These are phyloP conservation scores for Yamadazyma spencermartinsiae DNA, from an alignment of 1,139 yeast species.

Conservation along the genomic window DNA sequence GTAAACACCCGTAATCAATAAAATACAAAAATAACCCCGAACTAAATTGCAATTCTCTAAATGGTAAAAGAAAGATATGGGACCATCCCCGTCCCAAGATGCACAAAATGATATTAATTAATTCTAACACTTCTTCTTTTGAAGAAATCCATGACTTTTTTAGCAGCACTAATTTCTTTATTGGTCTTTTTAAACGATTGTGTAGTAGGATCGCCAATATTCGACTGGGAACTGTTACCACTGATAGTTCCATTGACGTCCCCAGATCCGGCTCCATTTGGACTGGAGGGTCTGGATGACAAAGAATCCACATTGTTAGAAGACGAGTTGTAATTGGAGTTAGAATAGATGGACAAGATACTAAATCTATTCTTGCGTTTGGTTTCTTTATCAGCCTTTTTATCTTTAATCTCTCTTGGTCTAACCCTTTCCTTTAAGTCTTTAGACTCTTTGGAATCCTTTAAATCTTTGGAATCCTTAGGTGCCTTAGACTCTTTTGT, in stretches of 20 bases:
- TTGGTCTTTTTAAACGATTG: conserved; percentile 12
- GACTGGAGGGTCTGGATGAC: conserved; percentile 13
- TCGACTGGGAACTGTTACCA: conserved; percentile 1
- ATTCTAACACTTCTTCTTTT: conserved; percentile 67
- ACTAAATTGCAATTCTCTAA: not conserved
- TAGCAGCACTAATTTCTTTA: conserved; percentile 68
- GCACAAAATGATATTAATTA: conserved; percentile 18
- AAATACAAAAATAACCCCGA: not conserved
- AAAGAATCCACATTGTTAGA: conserved; percentile 18
- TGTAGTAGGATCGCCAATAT: conserved; percentile 2
- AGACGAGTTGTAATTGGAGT: conserved; percentile 33
- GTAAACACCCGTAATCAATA: not conserved
- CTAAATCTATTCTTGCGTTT: conserved; percentile 54
- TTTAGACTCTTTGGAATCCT: conserved; percentile 2
- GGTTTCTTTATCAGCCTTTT: conserved; percentile 31
- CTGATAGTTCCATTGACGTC: conserved; percentile 1
- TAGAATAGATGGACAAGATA: conserved; percentile 51
- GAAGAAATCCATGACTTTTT: conserved; percentile 78
- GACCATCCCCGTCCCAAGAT: too few species aligned
- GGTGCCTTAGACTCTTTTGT: not conserved
- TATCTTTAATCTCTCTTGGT: conserved; percentile 11
- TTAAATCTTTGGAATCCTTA: conserved; percentile 11
- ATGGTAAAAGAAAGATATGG: not conserved
- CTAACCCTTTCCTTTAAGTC: conserved; percentile 2
- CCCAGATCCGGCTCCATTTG: conserved; percentile 4